A percentile compares a stretch with the other conserved stretches of the same genome.
Evolutionary conservation across 1,284 basidiomycete species (phyloP).

Genomic region (Agaricales sp.): DNA sequence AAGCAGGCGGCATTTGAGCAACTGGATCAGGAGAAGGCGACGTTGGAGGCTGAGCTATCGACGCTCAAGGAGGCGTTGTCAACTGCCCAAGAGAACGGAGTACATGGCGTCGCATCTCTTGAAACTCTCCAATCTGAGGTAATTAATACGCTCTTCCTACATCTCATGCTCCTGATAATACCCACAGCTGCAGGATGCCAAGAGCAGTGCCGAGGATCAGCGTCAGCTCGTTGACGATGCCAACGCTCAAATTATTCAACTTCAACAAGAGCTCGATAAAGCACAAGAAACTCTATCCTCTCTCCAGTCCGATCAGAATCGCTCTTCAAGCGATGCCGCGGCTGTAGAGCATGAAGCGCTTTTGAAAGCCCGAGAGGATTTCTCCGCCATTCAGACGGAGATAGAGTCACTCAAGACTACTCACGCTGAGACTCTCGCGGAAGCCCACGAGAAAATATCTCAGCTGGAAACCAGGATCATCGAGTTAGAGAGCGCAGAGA

Average conservation of each 20-base stretch:
- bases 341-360: slow-evolving; percentile 54
- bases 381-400: slow-evolving; percentile 48
- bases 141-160: slow-evolving; percentile 5
- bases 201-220: slow-evolving; percentile 28
- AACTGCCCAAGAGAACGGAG: neutral
- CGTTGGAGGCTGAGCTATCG: neutral
- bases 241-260: slow-evolving; percentile 35
- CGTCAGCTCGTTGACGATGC: slow-evolving; percentile 35
- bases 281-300: slow-evolving; percentile 43
- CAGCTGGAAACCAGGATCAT: slow-evolving; percentile 34
- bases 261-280: slow-evolving; percentile 41
- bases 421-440: slow-evolving; percentile 38
- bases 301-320: slow-evolving; percentile 35
- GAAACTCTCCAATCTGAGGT: neutral
- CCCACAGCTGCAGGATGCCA: slow-evolving; percentile 41
- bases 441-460: slow-evolving; percentile 31
- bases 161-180: slow-evolving; percentile 4
- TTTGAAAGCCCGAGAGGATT: slow-evolving; percentile 50
- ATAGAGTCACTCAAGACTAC: slow-evolving; percentile 36
- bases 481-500: slow-evolving; percentile 33
- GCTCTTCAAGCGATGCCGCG: slow-evolving; percentile 33
- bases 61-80: neutral
- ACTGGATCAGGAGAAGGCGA: neutral
- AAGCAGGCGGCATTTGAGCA: slow-evolving; percentile 13
- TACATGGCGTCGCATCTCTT: neutral